Evolutionary conservation across 441 rosid species (phyloP), one percentile per base, ranked within the genome.

Genomic region (Arabidopsis lyrata): DNA sequence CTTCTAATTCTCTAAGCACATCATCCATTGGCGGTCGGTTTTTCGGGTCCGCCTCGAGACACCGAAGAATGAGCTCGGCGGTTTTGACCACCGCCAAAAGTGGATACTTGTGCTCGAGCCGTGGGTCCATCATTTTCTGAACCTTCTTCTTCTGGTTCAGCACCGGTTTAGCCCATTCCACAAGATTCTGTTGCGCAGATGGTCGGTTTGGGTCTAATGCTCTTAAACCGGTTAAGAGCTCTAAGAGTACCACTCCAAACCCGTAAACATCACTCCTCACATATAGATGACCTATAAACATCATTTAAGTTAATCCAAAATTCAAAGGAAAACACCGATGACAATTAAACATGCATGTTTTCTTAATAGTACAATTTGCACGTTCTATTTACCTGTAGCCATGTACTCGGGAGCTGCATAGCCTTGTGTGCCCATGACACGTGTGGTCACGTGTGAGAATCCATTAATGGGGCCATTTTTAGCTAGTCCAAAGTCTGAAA

Each of bases 361-460:
- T 56, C 22, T 22, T 22, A 22, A 22, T 4, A 39, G 14, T 13
- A 47, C 8, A 47, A 18, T 15, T 29, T 13, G 54, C 14, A 75
- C 16, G 16, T 58, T 41, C 27, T 6, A 1, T 14, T 63, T 82
- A 90, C 98, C 97, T 14, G 96, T 88, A 14, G 90, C 86, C 5
- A 93, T 79, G 52, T 90, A 93, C 55, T 93, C 98, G 0, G 98
- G 96, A 61, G 96, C 98, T 4, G 96, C 93, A 35, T 93, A 93
- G 2, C 97, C 98, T 13, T 74, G 87, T 0, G 98, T 93, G 63
- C 98, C 98, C 86, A 90, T 77, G 36, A 88, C 78, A 7, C 87
- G 83, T 0, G 97, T 94, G 27, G 97, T 84, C 4, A 93, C 86
- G 15, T 93, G 97, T 0, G 96, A 82, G 49, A 73, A 49, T 66